Evolutionary conservation across 495 filamentous ascomycete species (phyloP).

Genomic region (Aspergillus cristatus): DNA sequence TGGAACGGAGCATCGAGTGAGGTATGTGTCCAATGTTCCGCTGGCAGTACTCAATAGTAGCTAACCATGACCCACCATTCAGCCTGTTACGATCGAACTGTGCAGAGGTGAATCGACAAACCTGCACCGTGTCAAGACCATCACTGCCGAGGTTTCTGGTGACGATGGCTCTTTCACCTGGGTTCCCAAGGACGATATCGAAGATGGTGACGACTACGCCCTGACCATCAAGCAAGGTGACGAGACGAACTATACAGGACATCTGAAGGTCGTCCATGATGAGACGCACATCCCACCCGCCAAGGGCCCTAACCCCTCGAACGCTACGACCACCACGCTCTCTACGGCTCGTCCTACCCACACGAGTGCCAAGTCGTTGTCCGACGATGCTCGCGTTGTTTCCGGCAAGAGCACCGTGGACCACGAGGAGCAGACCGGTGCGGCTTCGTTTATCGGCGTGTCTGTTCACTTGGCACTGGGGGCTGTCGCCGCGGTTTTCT

Average conservation of each 20-base stretch:
- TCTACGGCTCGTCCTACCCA: slow-evolving; percentile 3
- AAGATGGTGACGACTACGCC: slow-evolving; percentile 34
- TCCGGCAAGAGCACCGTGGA: slow-evolving; percentile 9
- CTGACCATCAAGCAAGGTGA: slow-evolving; percentile 36
- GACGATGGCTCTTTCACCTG: slow-evolving; percentile 28
- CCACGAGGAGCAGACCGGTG: slow-evolving; percentile 5
- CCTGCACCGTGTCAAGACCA: slow-evolving; percentile 29
- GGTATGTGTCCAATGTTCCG: slow-evolving; percentile 20
- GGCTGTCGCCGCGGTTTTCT: slow-evolving; percentile 6
- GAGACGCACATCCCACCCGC: not conserved
- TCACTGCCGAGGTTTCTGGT: slow-evolving; percentile 26
- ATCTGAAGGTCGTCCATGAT: slow-evolving; percentile 14
- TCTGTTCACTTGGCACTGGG: slow-evolving; percentile 7
- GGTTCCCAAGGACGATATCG: slow-evolving; percentile 26
- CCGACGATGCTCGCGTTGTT: slow-evolving; percentile 1
- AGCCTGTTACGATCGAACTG: slow-evolving; percentile 37
- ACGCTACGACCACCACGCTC: slow-evolving; percentile 4
- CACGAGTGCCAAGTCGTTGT: slow-evolving; percentile 1
- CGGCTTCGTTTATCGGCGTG: slow-evolving; percentile 4
- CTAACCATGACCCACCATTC: not conserved
- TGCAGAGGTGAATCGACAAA: slow-evolving; percentile 31
- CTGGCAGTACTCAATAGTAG: no score
- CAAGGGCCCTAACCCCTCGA: slow-evolving; percentile 6
- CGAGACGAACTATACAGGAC: slow-evolving; percentile 38
- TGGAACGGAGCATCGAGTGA: slow-evolving; percentile 31